Evolutionary conservation across 805 yeast genomes (phyloP), one percentile per base, ranked within the genome.

Genomic region (Barnettozyma pratensis): DNA sequence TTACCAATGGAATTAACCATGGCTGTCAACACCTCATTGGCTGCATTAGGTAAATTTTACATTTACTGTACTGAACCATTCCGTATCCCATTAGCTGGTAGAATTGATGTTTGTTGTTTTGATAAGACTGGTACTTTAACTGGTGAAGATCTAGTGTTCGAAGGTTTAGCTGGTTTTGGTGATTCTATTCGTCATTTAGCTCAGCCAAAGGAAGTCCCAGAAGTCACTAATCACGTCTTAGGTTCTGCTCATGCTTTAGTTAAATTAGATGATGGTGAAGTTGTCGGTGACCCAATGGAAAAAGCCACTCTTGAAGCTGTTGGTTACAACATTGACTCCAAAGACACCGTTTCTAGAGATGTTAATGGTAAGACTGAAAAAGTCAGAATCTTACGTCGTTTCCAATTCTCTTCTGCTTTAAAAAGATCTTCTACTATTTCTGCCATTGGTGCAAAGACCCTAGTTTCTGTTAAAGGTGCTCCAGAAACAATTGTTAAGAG

Each of bases 251-350:
- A 94, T 67, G 98, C 99, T 30, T 76, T 94, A 55, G 99, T 94
- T 29, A 81, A 83, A 61, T 75, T 94, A 52, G 97, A 94, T 60
- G 96, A 91, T 64, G 99, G 98, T 59, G 98, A 94, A 54, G 80
- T 91, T 57, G 99, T 94, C 52, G 99, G 99, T 69, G 99, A 94
- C 64, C 97, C 99, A 54, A 92, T 94, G 98, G 99, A 94, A 71
- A 89, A 90, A 69, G 97, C 95, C 29, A 94, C 99, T 46, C 74
- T 94, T 58, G 83, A 82, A 56, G 92, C 96, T 39, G 79, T 94
- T 49, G 81, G 82, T 31, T 94, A 97, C 97, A 74, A 73, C 38
- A 85, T 94, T 54, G 87, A 85, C 46, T 77, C 75, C 48, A 87
- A 89, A 55, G 96, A 90, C 63, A 67, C 76, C 45, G 85, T 86